Evolutionary conservation across 176 grass and related monocot species (phyloP), one percentile per base, ranked within the genome.

Genomic region (Musa itinerans): DNA sequence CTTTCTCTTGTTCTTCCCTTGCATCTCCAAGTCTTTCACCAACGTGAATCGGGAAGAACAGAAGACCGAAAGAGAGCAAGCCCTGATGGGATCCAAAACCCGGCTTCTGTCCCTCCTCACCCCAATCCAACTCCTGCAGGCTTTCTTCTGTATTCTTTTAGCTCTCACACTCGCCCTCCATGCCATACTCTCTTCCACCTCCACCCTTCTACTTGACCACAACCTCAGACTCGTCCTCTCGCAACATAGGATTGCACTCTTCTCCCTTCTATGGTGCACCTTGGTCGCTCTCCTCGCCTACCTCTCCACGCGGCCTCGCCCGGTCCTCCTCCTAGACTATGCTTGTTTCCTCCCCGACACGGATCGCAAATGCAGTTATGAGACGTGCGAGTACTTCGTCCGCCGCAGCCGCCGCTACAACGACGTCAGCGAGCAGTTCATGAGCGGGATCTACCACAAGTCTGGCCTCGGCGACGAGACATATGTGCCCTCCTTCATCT

Each of bases 401-500:
- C 65, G 67, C 51, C 55, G 76, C 15, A 75, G 19, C 27, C 62
- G 72, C 55, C 80, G n/a, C 29, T 75, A 74, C 81, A 83, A 24
- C 56, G 21, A 4, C 51, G 21, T 49, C 63, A 87, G 76, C 72
- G 80, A 74, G 65, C 34, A 63, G 3, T 87, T 87, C 55, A 83
- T 81, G 20, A 63, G 76, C 21, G 49, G 72, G 50, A 87, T 87
- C 72, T 69, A 76, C 64, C 72, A 56, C 50, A 81, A 75, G 72
- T 87, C 85, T 15, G 85, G 85, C 29, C 81, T 87, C 50, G 85
- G 85, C 29, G 80, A 79, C 7, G 85, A 86, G 80, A 86, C 85
- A 54, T 86, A 74, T 78, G 77, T 54, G 10, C 83, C 83, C 2
- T 43, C 83, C 2, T 74, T 69, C 11, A 65, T 70, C 73, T 79